phyloP scores from a whole-genome alignment of 2,329 filamentous ascomycete species.

The Dichotomopilus funicola region DNA sequence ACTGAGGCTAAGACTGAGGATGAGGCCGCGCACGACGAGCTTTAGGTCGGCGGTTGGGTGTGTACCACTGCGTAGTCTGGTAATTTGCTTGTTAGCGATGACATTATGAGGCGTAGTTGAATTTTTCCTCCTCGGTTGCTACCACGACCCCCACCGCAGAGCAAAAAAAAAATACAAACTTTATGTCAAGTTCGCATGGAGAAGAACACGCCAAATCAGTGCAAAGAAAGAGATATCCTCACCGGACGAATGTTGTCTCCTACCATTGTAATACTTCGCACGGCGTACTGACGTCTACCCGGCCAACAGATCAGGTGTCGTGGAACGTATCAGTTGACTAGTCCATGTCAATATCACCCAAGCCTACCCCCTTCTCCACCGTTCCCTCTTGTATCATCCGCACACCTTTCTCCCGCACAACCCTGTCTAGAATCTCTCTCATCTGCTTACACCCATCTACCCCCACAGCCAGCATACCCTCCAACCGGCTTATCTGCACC shows the following conservation, averaged over 20 bases:
- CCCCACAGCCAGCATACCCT: conserved; percentile 88
- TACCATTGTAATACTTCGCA: too few relatives aligned
- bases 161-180: neutral
- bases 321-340: neutral
- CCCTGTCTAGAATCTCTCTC: conserved; percentile 69
- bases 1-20: conserved; percentile 17
- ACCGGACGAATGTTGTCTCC: too few relatives aligned
- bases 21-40: conserved; percentile 42
- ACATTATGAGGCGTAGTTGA: neutral
- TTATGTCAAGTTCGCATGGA: neutral
- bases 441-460: conserved; percentile 89
- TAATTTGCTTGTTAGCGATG: conserved; percentile 14
- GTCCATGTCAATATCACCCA: conserved; percentile 46
- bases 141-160: too few relatives aligned
- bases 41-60: conserved; percentile 27
- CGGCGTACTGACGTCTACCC: too few relatives aligned
- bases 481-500: conserved; percentile 72
- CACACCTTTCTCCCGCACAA: conserved; percentile 65
- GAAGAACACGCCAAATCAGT: neutral
- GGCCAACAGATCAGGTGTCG: too few relatives aligned
- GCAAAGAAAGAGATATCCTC: neutral
- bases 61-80: neutral
- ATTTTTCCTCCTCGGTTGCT: neutral
- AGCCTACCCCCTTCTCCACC: conserved; percentile 41
- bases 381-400: conserved; percentile 54